A percentile compares a stretch with the other conserved stretches of the same genome.
phyloP scores from a whole-genome alignment of 129 eudicot genomes.

The Scalesia atractyloides region DNA sequence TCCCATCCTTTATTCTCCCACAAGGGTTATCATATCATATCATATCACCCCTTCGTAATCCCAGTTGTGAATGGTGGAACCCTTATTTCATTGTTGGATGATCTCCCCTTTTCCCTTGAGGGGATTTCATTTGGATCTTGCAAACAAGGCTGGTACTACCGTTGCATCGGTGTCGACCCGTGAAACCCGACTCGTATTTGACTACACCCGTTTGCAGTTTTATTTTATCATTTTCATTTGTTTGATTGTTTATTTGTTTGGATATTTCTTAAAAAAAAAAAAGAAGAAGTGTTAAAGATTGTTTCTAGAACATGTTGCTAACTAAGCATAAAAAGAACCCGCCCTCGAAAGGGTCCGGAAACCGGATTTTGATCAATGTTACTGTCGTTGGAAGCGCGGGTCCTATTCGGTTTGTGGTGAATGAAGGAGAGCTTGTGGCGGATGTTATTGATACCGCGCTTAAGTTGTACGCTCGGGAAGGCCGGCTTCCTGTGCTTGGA shows the following conservation, averaged over 20 bases:
- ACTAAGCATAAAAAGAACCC: slow-evolving; percentile 70
- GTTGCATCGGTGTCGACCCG: slow-evolving; percentile 93
- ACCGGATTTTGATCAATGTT: slow-evolving; percentile 62
- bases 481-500: slow-evolving; percentile 78
- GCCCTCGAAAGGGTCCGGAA: slow-evolving; percentile 49
- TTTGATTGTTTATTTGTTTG: slow-evolving; percentile 18
- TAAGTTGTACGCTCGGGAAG: slow-evolving; percentile 86
- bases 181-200: slow-evolving; percentile 24
- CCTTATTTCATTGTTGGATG: slow-evolving; percentile 49
- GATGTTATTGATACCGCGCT: slow-evolving; percentile 68
- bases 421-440: slow-evolving; percentile 63
- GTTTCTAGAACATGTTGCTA: slow-evolving; percentile 51
- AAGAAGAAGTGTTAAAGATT: background rate
- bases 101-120: slow-evolving; percentile 68
- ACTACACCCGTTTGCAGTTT: too few relatives aligned
- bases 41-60: slow-evolving; percentile 9
- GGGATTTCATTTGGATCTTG: slow-evolving; percentile 86
- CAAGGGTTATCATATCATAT: background rate
- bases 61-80: slow-evolving; percentile 93
- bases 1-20: background rate
- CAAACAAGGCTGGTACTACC: slow-evolving; percentile 93
- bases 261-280: background rate
- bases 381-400: slow-evolving; percentile 87
- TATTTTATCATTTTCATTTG: too few relatives aligned
- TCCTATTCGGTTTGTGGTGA: slow-evolving; percentile 80